Evolutionary conservation across 768 basidiomycete species (phyloP), one percentile per base, ranked within the genome.

Genomic region (Tulasnella calospora): DNA sequence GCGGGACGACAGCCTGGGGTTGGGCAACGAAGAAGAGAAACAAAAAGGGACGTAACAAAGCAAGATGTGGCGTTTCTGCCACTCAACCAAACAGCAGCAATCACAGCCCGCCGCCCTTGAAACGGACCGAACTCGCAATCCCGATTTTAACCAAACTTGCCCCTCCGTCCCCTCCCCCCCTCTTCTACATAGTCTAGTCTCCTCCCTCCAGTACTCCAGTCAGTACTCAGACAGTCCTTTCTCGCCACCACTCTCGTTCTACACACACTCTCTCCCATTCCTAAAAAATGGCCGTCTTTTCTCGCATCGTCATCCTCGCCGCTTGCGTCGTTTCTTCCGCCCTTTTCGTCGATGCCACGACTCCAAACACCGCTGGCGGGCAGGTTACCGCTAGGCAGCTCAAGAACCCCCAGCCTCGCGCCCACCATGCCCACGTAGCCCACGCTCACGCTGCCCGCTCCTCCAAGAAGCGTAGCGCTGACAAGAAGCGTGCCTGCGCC

Each of bases 261-360:
- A 40, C 23, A 5, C 57, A 61, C 57, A n/a, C 57, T 61, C 57
- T n/a, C 55, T 51, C 76, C 76, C 67, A 40, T 40, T 40, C 40
- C 1, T 9, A 40, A 38, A 33, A 30, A 71, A 36, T 93, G 75
- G 88, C 91, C 30, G 79, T 93, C 55, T 85, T 89, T 21, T 85
- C 90, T 35, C 82, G 94, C 74, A 88, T 90, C 30, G 81, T 93
- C 80, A 79, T 92, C 79, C 86, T 88, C 71, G 85, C 86, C 80
- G 87, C 89, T 8, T 38, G 36, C 35, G 27, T 71, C 71, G 86
- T 88, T 77, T 86, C 82, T 41, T 83, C 88, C 0, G 78, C 85
- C 9, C 86, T 88, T 33, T 89, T 85, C 55, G 86, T 85, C 80
- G 92, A 92, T 9, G 38, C 79, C 51, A 61, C 19, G 19, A 61